These are phyloP conservation scores for Pseudogymnoascus sp. DNA, from an alignment of 2,329 filamentous ascomycete species.

Conservation along the genomic window DNA sequence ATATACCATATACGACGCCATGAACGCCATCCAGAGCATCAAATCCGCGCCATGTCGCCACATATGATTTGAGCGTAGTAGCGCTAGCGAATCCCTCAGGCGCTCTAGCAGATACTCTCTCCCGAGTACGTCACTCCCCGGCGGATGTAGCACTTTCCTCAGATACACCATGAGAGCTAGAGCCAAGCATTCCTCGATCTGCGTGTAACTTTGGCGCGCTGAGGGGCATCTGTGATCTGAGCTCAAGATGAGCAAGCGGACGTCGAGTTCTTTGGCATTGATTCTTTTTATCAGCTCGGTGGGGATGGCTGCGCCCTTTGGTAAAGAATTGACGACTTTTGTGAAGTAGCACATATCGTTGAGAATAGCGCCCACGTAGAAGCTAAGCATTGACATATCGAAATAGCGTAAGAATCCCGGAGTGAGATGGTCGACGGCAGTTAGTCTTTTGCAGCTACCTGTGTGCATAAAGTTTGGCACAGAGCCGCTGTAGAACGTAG, in stretches of 20 bases:
- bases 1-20: neutral
- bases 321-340: neutral
- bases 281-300: neutral
- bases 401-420: neutral
- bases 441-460: neutral
- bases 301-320: neutral
- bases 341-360: slow-evolving; percentile 2
- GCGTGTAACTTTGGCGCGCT: neutral
- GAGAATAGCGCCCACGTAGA: neutral
- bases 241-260: neutral
- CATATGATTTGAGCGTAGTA: neutral
- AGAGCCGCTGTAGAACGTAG: neutral
- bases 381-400: neutral
- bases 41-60: neutral
- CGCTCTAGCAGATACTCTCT: neutral
- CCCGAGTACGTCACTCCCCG: neutral
- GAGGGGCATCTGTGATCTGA: neutral
- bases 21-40: slow-evolving; percentile 2
- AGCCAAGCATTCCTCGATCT: neutral
- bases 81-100: neutral
- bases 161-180: neutral
- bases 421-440: neutral
- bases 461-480: neutral
- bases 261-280: neutral
- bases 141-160: neutral